phyloP scores from a whole-genome alignment of 805 yeast species.

The Ogataea wickerhamii region DNA sequence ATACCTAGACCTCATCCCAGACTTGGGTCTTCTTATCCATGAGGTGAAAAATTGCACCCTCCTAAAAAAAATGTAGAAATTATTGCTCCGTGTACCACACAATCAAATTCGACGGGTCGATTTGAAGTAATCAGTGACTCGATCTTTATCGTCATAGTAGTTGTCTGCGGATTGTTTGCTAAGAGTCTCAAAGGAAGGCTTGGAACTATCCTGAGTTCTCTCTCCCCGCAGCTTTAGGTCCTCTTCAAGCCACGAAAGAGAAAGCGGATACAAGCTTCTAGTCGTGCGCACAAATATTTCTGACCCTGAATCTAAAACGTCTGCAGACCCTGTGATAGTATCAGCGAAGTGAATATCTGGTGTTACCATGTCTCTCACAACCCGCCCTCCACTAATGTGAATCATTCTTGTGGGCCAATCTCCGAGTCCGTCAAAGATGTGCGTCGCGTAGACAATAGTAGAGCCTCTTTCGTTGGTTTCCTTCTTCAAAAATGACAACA shows the following conservation, averaged over 20 bases:
- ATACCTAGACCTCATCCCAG: too few relatives aligned
- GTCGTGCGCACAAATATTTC: slow-evolving; percentile 39
- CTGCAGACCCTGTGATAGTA: slow-evolving; percentile 5
- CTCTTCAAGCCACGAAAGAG: slow-evolving; percentile 58
- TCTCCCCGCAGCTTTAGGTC: slow-evolving; percentile 55
- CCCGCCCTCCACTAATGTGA: slow-evolving; percentile 70
- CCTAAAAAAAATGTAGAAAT: neutral
- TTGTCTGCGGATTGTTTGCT: slow-evolving; percentile 36
- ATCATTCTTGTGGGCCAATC: slow-evolving; percentile 83
- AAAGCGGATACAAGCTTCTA: slow-evolving; percentile 67
- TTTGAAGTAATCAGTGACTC: slow-evolving; percentile 47
- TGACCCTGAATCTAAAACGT: slow-evolving; percentile 10
- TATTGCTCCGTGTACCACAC: neutral
- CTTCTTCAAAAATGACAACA: slow-evolving; percentile 63
- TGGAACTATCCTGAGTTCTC: slow-evolving; percentile 43
- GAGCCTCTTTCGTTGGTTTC: slow-evolving; percentile 72
- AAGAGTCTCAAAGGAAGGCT: slow-evolving; percentile 56
- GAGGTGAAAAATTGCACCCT: slow-evolving; percentile 1
- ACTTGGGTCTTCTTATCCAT: too few relatives aligned
- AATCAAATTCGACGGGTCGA: slow-evolving; percentile 39
- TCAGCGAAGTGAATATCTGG: slow-evolving; percentile 33
- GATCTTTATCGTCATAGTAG: slow-evolving; percentile 43
- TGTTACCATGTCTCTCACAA: slow-evolving; percentile 36
- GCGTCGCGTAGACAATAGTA: slow-evolving; percentile 89
- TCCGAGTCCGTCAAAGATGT: slow-evolving; percentile 92